A percentile compares a stretch with the other conserved stretches of the same genome.
These are phyloP conservation scores for Fusarium sp. DNA, from an alignment of 2,329 filamentous ascomycete genomes.

Conservation along the genomic window DNA sequence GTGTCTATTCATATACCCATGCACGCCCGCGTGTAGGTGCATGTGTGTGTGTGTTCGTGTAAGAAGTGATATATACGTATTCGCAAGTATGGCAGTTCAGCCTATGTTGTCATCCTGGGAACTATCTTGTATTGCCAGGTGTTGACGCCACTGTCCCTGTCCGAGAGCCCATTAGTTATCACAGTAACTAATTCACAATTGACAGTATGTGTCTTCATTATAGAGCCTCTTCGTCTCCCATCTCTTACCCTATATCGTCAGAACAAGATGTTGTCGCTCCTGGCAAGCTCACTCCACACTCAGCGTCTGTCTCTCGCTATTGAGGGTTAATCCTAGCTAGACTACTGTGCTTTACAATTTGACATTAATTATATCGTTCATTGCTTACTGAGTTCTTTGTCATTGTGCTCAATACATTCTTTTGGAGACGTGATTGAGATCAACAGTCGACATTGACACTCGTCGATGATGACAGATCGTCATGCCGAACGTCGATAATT, in stretches of 20 bases:
- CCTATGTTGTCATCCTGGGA: background rate
- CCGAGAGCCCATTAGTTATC: background rate
- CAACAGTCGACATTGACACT: background rate
- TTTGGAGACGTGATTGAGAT: background rate
- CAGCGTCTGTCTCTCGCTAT: background rate
- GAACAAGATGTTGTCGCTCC: background rate
- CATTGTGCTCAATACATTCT: background rate
- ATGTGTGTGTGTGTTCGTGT: background rate
- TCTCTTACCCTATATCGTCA: background rate
- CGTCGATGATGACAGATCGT: background rate
- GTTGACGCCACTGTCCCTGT: background rate
- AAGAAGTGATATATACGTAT: background rate
- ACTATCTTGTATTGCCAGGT: no score
- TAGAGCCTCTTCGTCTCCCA: background rate
- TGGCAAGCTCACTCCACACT: background rate
- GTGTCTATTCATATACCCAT: fast-evolving
- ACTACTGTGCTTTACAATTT: background rate
- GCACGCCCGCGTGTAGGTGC: no score
- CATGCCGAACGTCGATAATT: background rate
- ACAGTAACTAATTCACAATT: background rate
- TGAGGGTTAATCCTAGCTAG: background rate
- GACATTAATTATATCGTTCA: fast-evolving
- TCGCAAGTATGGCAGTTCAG: background rate
- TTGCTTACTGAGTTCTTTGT: background rate
- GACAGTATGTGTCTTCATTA: background rate